phyloP scores from a whole-genome alignment of 176 grass and related monocot genomes.

The Microstegium vimineum region DNA sequence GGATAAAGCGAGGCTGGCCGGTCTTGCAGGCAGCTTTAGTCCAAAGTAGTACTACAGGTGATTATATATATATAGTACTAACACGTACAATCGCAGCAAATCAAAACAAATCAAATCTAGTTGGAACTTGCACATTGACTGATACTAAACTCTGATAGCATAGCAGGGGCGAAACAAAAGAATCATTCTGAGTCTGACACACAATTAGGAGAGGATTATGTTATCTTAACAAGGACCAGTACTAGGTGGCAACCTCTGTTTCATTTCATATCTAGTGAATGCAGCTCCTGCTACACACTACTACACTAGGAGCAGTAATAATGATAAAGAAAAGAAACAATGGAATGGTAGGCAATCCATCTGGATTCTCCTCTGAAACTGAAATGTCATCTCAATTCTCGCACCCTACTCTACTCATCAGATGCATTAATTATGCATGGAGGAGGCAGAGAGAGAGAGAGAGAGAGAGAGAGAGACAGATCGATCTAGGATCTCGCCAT shows the following conservation, averaged over 20 bases:
- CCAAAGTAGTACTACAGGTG: background rate
- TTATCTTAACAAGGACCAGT: no score
- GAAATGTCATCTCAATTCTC: no score
- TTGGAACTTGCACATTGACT: background rate
- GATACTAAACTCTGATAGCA: background rate
- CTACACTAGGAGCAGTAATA: background rate
- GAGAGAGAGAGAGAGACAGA: background rate
- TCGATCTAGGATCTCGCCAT: background rate
- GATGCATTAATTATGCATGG: background rate
- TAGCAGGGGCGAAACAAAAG: background rate
- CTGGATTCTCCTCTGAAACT: no score
- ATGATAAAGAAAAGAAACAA: background rate
- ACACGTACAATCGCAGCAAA: background rate
- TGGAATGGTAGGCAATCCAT: background rate
- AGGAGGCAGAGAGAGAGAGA: no score
- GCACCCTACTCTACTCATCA: background rate
- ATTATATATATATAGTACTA: background rate
- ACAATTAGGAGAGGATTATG: background rate
- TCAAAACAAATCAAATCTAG: background rate
- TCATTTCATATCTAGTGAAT: background rate
- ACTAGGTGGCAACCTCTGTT: background rate
- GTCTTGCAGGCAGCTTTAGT: background rate
- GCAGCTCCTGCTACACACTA: background rate
- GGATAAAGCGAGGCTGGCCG: conserved; percentile 1
- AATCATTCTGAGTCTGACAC: background rate